These are phyloP conservation scores for Leishmania arabica DNA, from an alignment of 208 protist genomes.

Conservation along the genomic window DNA sequence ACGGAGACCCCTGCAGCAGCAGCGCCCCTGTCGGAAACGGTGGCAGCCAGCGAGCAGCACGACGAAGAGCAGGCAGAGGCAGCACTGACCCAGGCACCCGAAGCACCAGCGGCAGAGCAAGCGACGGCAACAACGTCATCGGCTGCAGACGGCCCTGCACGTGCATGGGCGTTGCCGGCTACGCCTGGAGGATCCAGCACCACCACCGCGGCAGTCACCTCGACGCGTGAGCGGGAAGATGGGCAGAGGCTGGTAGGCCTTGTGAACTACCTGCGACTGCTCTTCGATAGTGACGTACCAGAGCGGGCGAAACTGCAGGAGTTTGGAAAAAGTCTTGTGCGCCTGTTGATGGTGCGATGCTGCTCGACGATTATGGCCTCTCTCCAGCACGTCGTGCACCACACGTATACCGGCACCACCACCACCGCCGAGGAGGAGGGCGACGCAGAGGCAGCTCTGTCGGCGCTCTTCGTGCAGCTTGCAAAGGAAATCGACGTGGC, in stretches of 20 bases:
- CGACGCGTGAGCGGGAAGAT: slow-evolving; percentile 4
- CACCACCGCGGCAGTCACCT: slow-evolving; percentile 25
- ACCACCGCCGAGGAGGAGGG: background rate
- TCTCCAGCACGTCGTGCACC: slow-evolving; percentile 64
- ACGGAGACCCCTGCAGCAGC: background rate
- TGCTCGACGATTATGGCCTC: slow-evolving; percentile 64
- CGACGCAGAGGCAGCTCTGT: background rate
- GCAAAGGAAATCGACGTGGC: slow-evolving; percentile 57
- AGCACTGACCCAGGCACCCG: background rate
- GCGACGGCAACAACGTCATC: background rate
- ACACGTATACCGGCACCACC: slow-evolving; percentile 39
- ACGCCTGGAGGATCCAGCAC: slow-evolving; percentile 17
- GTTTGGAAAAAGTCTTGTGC: slow-evolving; percentile 58
- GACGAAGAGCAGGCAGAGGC: background rate
- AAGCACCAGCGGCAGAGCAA: background rate
- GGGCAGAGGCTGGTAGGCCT: slow-evolving; percentile 52
- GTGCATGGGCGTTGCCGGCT: background rate
- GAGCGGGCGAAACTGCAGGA: slow-evolving; percentile 64
- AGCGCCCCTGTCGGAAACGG: background rate
- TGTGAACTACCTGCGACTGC: slow-evolving; percentile 51
- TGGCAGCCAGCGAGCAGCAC: background rate
- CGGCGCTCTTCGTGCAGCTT: slow-evolving; percentile 39
- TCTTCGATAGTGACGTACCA: slow-evolving; percentile 59
- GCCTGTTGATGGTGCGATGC: slow-evolving; percentile 75
- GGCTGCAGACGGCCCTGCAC: background rate